phyloP scores from a whole-genome alignment of 345 rosid genomes.

The Pistacia vera region DNA sequence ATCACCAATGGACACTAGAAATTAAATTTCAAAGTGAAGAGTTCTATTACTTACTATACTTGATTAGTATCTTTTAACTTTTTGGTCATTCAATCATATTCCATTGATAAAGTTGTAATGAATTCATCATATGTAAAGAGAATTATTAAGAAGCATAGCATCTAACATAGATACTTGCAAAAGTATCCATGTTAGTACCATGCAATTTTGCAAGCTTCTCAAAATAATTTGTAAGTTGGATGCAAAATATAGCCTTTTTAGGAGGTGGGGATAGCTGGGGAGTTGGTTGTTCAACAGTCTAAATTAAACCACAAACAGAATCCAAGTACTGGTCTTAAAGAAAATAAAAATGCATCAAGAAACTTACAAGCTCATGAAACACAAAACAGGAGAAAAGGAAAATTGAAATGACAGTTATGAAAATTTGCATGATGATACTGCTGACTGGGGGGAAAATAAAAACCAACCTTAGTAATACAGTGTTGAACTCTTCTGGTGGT shows the following conservation, averaged over 20 bases:
- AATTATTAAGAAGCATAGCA: not conserved
- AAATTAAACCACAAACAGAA: not conserved
- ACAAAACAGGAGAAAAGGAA: no score
- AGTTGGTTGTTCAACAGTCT: not conserved
- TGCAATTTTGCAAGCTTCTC: not conserved
- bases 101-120: no score
- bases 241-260: no score
- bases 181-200: not conserved
- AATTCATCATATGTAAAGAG: not conserved
- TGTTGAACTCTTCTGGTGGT: conserved; percentile 21
- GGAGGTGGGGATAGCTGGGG: no score
- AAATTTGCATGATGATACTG: no score
- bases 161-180: not conserved
- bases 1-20: not conserved
- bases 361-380: no score
- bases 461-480: conserved; percentile 25
- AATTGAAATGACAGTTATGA: no score
- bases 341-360: not conserved
- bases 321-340: not conserved
- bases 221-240: no score
- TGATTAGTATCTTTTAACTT: no score
- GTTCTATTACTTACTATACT: no score
- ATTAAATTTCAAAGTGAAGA: not conserved
- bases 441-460: not conserved
- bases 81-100: no score